Conservation (phyloP, 345 rosid species). For the Ailanthus altissimus region DNA sequence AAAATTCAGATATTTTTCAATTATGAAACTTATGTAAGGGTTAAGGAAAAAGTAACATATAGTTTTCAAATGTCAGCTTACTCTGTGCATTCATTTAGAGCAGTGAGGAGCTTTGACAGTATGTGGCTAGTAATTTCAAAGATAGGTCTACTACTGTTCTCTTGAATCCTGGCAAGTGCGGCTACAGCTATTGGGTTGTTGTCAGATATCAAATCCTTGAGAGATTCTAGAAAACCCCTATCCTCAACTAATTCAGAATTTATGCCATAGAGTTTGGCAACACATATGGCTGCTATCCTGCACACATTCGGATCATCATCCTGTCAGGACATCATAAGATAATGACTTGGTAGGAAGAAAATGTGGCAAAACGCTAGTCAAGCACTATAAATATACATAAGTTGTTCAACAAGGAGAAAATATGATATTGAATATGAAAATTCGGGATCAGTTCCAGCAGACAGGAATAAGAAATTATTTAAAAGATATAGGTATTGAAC, state of each 20-base stretch:
- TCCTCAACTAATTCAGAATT: conserved; percentile 99
- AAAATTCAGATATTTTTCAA: neutral
- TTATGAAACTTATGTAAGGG: neutral
- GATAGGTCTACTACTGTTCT: conserved; percentile 75
- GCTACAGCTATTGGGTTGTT: conserved; percentile 99
- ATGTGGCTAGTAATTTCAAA: conserved; percentile 94
- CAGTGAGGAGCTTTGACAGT: conserved; percentile 94
- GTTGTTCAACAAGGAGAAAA: neutral
- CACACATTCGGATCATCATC: conserved; percentile 99
- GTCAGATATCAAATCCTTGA: conserved; percentile 97
- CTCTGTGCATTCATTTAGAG: conserved; percentile 99
- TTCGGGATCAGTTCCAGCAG: conserved; percentile 1
- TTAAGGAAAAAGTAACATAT: conserved; percentile 15
- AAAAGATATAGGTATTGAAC: conserved; percentile 30
- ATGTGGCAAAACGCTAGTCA: neutral
- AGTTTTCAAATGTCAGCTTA: conserved; percentile 42
- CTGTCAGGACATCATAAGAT: conserved; percentile 40
- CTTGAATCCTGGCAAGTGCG: conserved; percentile 98
- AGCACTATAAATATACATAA: neutral
- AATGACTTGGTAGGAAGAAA: neutral
- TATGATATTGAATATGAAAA: neutral
- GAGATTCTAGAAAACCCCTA: conserved; percentile 93
- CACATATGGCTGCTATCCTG: conserved; percentile 97
- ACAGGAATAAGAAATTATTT: conserved; percentile 6
- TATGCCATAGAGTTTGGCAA: conserved; percentile 97